Conservation (phyloP, 78 protist species). For the Dictyostelium discoideum region DNA sequence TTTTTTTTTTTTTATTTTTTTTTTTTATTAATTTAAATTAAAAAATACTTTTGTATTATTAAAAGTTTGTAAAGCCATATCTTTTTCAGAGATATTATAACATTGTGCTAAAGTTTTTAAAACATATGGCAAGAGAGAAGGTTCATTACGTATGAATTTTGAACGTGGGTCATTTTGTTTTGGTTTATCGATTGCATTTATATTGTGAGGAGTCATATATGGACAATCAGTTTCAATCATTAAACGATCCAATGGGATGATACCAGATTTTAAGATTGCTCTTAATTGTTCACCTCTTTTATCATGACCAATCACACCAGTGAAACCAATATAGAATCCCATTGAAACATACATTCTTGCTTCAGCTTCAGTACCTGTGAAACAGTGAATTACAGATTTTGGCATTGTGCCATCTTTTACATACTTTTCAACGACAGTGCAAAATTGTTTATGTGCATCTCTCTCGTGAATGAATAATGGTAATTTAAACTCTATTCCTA, state of each 20-base stretch:
- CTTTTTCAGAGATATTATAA: constrained; percentile 34
- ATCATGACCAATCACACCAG: constrained; percentile 69
- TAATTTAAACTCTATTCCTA: constrained; percentile 60
- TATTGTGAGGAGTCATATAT: constrained; percentile 71
- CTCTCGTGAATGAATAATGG: constrained; percentile 84
- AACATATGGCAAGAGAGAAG: constrained; percentile 41
- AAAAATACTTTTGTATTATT: constrained; percentile 46
- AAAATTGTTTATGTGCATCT: constrained; percentile 64
- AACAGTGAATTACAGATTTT: constrained; percentile 71
- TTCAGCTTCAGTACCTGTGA: constrained; percentile 72
- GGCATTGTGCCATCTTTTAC: constrained; percentile 28
- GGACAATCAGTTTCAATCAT: constrained; percentile 86
- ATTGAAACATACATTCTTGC: constrained; percentile 23
- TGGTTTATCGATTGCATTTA: constrained; percentile 25
- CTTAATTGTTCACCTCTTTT: constrained; percentile 48
- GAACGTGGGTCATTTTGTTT: background rate
- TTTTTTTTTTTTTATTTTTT: background rate
- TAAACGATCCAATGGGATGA: constrained; percentile 62
- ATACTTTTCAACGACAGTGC: constrained; percentile 14
- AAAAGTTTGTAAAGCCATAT: constrained; percentile 33
- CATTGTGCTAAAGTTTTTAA: constrained; percentile 51
- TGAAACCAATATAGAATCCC: constrained; percentile 76
- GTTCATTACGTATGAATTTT: constrained; percentile 59
- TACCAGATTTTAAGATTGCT: background rate
- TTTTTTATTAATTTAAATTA: constrained; percentile 11